Percentiles rank a stretch among this genome's conserved stretches.
Conservation (phyloP, 768 basidiomycete genomes). For the Lactarius indigo region DNA sequence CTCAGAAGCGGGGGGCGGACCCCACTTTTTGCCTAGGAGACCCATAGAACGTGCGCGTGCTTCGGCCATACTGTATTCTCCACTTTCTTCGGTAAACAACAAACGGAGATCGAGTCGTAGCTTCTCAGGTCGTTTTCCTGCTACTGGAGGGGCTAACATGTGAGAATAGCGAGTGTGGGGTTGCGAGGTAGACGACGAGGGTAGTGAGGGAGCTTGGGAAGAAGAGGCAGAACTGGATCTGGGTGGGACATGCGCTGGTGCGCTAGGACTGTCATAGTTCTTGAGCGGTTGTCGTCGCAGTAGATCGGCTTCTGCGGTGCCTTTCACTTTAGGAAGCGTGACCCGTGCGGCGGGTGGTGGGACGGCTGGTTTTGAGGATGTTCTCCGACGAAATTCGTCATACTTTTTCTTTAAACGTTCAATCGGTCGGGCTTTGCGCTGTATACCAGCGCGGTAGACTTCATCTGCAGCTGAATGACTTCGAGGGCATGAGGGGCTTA, state of each 20-base stretch:
- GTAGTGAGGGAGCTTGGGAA: constrained; percentile 29
- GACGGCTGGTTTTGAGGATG: constrained; percentile 11
- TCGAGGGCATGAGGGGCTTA: constrained; percentile 8
- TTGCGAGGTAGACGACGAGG: constrained; percentile 22
- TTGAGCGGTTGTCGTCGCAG: constrained; percentile 25
- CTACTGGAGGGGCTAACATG: constrained; percentile 67
- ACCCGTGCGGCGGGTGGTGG: constrained; percentile 10
- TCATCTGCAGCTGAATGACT: constrained; percentile 78
- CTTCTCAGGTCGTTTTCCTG: constrained; percentile 70
- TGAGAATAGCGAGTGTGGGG: constrained; percentile 53
- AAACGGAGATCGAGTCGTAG: constrained; percentile 63
- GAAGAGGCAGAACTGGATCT: constrained; percentile 30
- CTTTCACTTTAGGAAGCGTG: constrained; percentile 22
- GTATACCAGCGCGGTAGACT: constrained; percentile 79
- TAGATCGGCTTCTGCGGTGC: constrained; percentile 23
- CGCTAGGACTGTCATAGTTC: constrained; percentile 14
- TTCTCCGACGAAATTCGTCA: constrained; percentile 57
- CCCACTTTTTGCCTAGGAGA: constrained; percentile 82
- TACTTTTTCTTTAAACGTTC: constrained; percentile 82
- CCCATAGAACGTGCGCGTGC: constrained; percentile 79
- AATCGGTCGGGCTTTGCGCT: constrained; percentile 73
- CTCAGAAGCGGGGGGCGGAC: constrained; percentile 49
- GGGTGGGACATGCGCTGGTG: constrained; percentile 21
- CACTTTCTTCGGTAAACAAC: constrained; percentile 69
- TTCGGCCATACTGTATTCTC: constrained; percentile 85